Conservation (phyloP, 495 filamentous ascomycete species). For the Aspergillus bridgeri region DNA sequence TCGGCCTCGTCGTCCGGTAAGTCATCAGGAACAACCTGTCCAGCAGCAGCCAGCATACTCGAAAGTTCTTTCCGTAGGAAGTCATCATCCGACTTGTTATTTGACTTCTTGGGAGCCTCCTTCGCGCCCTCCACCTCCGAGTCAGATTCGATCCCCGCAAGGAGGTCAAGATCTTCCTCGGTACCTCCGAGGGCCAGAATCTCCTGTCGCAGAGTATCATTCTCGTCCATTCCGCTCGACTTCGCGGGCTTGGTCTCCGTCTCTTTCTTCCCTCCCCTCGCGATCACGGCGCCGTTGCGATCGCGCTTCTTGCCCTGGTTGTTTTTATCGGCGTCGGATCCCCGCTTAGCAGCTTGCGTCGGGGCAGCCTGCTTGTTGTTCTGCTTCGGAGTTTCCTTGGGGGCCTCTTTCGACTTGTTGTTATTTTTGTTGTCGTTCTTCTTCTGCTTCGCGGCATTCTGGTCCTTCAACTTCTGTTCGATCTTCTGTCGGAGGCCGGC, state of each 20-base stretch:
- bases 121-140: slow-evolving; percentile 50
- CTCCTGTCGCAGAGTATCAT: slow-evolving; percentile 58
- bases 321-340: slow-evolving; percentile 38
- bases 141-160: slow-evolving; percentile 60
- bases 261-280: slow-evolving; percentile 30
- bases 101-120: slow-evolving; percentile 24
- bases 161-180: slow-evolving; percentile 66
- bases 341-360: slow-evolving; percentile 29
- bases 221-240: slow-evolving; percentile 18
- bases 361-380: slow-evolving; percentile 23
- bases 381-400: slow-evolving; percentile 22
- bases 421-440: slow-evolving; percentile 39
- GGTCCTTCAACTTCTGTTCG: slow-evolving; percentile 49
- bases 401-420: slow-evolving; percentile 16
- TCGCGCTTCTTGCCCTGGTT: slow-evolving; percentile 46
- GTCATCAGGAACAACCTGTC: slow-evolving; percentile 42
- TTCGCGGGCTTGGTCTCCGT: slow-evolving; percentile 24
- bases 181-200: slow-evolving; percentile 75
- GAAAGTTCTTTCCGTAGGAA: slow-evolving; percentile 41
- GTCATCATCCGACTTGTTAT: slow-evolving; percentile 30
- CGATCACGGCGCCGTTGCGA: slow-evolving; percentile 50
- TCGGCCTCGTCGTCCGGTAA: slow-evolving; percentile 44
- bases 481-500: slow-evolving; percentile 62
- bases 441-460: slow-evolving; percentile 45
- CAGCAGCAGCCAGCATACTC: slow-evolving; percentile 42